phyloP scores from a whole-genome alignment of 169 alveolate genomes.

The Cryptosporidium andersoni region DNA sequence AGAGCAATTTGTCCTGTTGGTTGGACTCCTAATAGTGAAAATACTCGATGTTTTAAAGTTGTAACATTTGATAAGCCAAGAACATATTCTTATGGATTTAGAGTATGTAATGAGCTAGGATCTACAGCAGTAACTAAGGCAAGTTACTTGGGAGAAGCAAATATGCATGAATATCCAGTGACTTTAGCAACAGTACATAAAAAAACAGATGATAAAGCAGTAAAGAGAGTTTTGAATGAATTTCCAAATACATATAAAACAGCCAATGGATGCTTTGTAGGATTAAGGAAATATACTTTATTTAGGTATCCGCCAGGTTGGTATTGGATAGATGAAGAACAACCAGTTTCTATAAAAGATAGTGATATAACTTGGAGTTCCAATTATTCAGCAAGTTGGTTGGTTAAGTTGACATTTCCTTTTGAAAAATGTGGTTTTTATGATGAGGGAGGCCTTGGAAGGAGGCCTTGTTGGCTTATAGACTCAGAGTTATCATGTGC shows the following conservation, averaged over 20 bases:
- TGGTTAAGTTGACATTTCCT: constrained; percentile 53
- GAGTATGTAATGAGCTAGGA: constrained; percentile 52
- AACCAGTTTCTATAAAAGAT: constrained; percentile 22
- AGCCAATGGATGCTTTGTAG: constrained; percentile 66
- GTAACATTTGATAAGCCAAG: constrained; percentile 55
- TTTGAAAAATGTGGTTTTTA: constrained; percentile 66
- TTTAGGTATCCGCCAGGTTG: constrained; percentile 68
- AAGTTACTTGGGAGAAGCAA: constrained; percentile 21
- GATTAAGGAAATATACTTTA: constrained; percentile 64
- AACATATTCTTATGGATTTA: constrained; percentile 63
- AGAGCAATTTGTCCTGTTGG: constrained; percentile 61
- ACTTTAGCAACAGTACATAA: constrained; percentile 62
- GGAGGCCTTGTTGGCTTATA: constrained; percentile 69
- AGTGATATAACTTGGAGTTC: constrained; percentile 58
- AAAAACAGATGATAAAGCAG: constrained; percentile 52
- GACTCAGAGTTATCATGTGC: constrained; percentile 70
- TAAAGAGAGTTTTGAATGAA: constrained; percentile 17
- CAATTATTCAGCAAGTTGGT: constrained; percentile 58
- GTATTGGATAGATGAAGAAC: constrained; percentile 66
- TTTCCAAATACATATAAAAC: constrained; percentile 6
- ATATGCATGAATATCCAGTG: constrained; percentile 31
- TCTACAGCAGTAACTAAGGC: constrained; percentile 34
- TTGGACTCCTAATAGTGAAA: constrained; percentile 49
- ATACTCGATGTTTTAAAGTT: constrained; percentile 48
- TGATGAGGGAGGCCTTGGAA: constrained; percentile 65